Evolutionary conservation across 2,329 filamentous ascomycete genomes (phyloP), one percentile per base, ranked within the genome.

Genomic region (Alternaria postmessia): DNA sequence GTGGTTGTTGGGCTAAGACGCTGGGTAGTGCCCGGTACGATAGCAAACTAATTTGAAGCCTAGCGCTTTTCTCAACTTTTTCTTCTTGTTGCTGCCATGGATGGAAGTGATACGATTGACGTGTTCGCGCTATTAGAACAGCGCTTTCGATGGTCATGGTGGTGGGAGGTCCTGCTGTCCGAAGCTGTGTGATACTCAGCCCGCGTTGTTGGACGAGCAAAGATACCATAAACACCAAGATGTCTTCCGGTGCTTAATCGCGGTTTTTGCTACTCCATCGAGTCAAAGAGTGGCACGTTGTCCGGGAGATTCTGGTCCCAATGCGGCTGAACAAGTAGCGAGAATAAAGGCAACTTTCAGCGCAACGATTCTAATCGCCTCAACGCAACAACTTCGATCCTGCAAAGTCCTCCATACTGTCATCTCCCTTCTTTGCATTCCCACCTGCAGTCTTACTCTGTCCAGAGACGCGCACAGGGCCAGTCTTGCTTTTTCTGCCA

Each of bases 321-420:
- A 30, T 11, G 8, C 11, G 28, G 9, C 11, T 11, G 28, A 30
- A 30, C 28, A 30, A 30, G 28, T 11, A 30, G 11, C 8, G 9
- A 30, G 28, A 3, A 4, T 38, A 5, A 5, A n/a, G 16, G 8
- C 16, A 38, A 38, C 16, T 7, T 16, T 71, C 63, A 74, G 6
- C 65, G 54, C 51, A 75, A 22, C 44, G 74, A 58, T 36, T 65
- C 62, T 22, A 70, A 75, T 36, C 6, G 32, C 12, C 12, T 72
- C 63, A 74, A 6, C 65, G 55, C 51, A 75, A 22, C 42, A 76
- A 59, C 36, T 65, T 63, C 24, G 72, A 75, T 20, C 73, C 77
- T 7, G 59, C 64, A 62, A 77, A 77, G 58, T 77, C 74, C 61
- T 78, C 76, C 54, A 77, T 74, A 52, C 61, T 75, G 20, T 72